These are phyloP conservation scores for Plantago elongata DNA, from an alignment of 257 asterid species.

Conservation along the genomic window DNA sequence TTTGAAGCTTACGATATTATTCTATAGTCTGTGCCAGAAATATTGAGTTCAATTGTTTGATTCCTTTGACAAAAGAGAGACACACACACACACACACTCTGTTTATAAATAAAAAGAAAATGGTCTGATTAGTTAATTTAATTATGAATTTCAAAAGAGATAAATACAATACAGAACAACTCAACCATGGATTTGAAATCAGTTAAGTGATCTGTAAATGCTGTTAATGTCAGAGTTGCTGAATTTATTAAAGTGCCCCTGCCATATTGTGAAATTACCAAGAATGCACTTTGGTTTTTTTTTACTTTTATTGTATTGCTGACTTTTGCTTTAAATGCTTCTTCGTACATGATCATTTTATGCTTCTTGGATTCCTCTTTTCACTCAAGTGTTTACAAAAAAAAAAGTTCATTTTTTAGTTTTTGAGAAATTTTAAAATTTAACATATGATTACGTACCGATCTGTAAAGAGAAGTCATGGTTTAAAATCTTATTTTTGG, in stretches of 20 bases:
- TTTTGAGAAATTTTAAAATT: no score
- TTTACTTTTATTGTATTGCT: conserved; percentile 8
- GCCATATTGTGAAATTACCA: conserved; percentile 24
- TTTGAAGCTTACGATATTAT: background rate
- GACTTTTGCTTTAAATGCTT: background rate
- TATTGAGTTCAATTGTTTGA: conserved; percentile 34
- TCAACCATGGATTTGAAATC: conserved; percentile 32
- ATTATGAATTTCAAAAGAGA: conserved; percentile 8
- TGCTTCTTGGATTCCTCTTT: background rate
- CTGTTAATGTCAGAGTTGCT: conserved; percentile 13
- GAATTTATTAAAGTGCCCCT: conserved; percentile 21
- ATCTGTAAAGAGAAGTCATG: no score
- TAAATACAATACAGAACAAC: conserved; percentile 18
- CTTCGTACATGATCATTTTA: background rate
- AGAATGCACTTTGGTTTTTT: conserved; percentile 17
- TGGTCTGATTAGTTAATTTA: background rate
- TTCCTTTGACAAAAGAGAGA: conserved; percentile 40
- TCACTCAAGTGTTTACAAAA: no score
- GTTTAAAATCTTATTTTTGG: no score
- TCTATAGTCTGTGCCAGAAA: conserved; percentile 21
- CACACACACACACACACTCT: conserved; percentile 17
- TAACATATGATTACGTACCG: no score
- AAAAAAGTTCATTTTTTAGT: no score
- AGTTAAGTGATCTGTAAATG: conserved; percentile 19
- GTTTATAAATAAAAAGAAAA: background rate